phyloP scores from a whole-genome alignment of 2,329 filamentous ascomycete genomes.

The Metarhizium brunneum region DNA sequence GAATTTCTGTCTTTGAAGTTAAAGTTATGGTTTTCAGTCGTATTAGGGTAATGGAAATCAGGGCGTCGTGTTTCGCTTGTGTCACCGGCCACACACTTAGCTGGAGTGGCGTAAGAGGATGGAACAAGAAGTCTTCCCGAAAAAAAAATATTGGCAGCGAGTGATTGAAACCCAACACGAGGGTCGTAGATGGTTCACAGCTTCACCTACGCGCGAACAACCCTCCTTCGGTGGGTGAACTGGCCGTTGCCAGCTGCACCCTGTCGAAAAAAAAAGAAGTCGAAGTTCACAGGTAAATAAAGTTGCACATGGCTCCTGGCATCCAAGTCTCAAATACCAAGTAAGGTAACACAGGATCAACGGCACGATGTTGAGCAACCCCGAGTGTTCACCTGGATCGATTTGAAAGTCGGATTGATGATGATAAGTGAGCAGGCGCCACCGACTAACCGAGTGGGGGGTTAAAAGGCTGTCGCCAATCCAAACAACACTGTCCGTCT shows the following conservation, averaged over 20 bases:
- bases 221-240: neutral
- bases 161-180: neutral
- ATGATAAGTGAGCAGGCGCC: neutral
- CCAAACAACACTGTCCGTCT: neutral
- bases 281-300: neutral
- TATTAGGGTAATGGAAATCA: neutral
- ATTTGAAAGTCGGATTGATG: neutral
- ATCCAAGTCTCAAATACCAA: neutral
- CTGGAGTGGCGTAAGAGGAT: no score
- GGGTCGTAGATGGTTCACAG: neutral
- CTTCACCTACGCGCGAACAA: neutral
- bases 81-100: no score
- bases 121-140: no score
- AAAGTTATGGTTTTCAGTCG: neutral
- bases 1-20: neutral
- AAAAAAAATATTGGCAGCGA: no score
- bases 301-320: neutral
- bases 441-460: neutral
- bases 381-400: neutral
- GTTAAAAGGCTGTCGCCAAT: neutral
- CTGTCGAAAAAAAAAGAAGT: neutral
- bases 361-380: neutral
- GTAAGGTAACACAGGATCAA: neutral
- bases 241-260: neutral
- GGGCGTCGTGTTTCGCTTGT: neutral